Percentiles rank a stretch among this genome's conserved stretches.
phyloP scores from a whole-genome alignment of 805 yeast species.

The Teunomyces cretensis region DNA sequence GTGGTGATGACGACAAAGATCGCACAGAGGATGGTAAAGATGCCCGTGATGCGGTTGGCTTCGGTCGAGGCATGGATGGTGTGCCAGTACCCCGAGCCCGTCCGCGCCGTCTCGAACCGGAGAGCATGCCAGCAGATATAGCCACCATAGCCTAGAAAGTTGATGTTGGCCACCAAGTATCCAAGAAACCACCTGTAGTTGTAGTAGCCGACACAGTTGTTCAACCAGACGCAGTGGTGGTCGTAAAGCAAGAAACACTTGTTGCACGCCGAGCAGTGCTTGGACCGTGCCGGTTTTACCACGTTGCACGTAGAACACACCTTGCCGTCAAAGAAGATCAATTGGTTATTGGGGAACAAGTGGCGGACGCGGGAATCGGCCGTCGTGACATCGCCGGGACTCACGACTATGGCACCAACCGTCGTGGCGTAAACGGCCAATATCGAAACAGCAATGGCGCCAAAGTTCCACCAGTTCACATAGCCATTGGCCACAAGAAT shows the following conservation, averaged over 20 bases:
- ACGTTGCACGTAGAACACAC: conserved; percentile 49
- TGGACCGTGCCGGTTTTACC: conserved; percentile 58
- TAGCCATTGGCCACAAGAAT: not conserved
- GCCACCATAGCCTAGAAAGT: conserved; percentile 21
- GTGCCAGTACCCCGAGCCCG: conserved; percentile 17
- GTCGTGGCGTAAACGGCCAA: conserved; percentile 34
- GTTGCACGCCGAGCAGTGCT: conserved; percentile 64
- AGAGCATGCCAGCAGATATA: conserved; percentile 16
- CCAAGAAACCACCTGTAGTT: conserved; percentile 62
- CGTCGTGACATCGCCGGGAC: conserved; percentile 41
- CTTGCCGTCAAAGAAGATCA: conserved; percentile 51
- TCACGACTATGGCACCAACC: conserved; percentile 34
- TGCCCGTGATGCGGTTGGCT: conserved; percentile 27
- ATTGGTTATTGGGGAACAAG: conserved; percentile 42
- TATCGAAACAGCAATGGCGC: conserved; percentile 32
- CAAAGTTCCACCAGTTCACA: conserved; percentile 9
- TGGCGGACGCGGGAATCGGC: conserved; percentile 4
- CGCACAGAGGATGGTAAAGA: conserved; percentile 45
- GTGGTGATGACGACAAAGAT: conserved; percentile 42
- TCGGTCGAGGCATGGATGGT: conserved; percentile 14
- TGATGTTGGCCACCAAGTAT: conserved; percentile 52
- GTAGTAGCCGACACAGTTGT: conserved; percentile 70
- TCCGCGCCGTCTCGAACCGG: not conserved
- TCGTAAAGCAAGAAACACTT: conserved; percentile 49
- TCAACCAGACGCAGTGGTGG: conserved; percentile 67